phyloP scores from a whole-genome alignment of 805 yeast species.

The Nakazawaea ishiwadae region DNA sequence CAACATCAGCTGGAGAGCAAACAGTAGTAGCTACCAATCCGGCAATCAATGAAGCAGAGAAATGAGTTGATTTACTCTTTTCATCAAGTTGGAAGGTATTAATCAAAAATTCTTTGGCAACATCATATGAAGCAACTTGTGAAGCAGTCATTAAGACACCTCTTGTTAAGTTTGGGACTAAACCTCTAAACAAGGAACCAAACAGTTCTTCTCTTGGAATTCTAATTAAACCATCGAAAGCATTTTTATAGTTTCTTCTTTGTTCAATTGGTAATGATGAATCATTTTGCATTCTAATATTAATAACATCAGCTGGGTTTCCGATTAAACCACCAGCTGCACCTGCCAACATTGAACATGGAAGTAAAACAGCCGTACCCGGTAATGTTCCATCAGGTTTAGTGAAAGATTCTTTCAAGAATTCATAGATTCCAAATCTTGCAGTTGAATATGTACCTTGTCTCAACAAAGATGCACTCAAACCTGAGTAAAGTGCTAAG shows the following conservation, averaged over 20 bases:
- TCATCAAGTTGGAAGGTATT: slow-evolving; percentile 47
- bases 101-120: slow-evolving; percentile 61
- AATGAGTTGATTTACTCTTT: slow-evolving; percentile 64
- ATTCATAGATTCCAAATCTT: slow-evolving; percentile 83
- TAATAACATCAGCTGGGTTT: slow-evolving; percentile 83
- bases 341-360: slow-evolving; percentile 83
- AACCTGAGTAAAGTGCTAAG: slow-evolving; percentile 73
- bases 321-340: slow-evolving; percentile 83
- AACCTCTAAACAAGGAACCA: slow-evolving; percentile 61
- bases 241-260: slow-evolving; percentile 72
- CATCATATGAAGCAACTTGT: slow-evolving; percentile 84
- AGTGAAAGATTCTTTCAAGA: slow-evolving; percentile 52
- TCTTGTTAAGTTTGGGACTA: slow-evolving; percentile 71
- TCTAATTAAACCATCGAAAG: slow-evolving; percentile 67
- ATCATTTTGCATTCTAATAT: slow-evolving; percentile 90
- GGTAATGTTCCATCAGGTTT: slow-evolving; percentile 40
- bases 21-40: slow-evolving; percentile 89
- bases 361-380: slow-evolving; percentile 56
- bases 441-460: slow-evolving; percentile 88
- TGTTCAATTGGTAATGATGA: slow-evolving; percentile 57
- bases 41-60: slow-evolving; percentile 72
- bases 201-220: slow-evolving; percentile 59
- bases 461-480: slow-evolving; percentile 75
- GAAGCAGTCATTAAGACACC: slow-evolving; percentile 89
- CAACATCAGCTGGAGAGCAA: slow-evolving; percentile 90